Evolutionary conservation across 225 moss, liverwort and hornwort genomes (phyloP), one percentile per base, ranked within the genome.

Genomic region (Asterella californica): DNA sequence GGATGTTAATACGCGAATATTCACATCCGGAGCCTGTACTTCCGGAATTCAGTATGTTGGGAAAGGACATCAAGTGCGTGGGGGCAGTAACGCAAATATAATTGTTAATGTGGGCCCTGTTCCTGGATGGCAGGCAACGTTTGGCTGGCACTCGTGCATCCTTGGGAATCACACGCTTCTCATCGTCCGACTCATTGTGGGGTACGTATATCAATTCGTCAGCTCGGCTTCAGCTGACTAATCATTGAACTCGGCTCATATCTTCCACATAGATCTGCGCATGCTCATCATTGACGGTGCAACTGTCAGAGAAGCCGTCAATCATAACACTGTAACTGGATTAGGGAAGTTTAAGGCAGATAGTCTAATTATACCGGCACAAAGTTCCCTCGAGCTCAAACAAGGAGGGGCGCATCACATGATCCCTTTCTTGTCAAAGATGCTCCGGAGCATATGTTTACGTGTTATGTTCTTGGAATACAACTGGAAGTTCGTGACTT

Each of bases 131-230:
- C 86, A 89, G 88, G 81, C 82, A 27, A 38, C 78, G 50, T 76
- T 84, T 61, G 88, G 88, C 67, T 86, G 83, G 84, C 78, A 78
- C 17, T 86, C 88, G 30, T 89, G 88, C 75, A 86, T 83, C 9
- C 55, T 86, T 37, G 86, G 88, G 36, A 78, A 80, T 61, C 88
- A 86, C 79, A 45, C 38, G 9, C 82, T 86, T 78, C 82, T 89
- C 8, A 80, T 82, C 48, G 29, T 86, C 64, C 86, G 88, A n/a
- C 59, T 89, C 22, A 9, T 84, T 38, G 37, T 79, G 29, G 88
- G 88, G 88, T 89, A 85, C 32, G 75, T 74, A 55, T 53, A 27
- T 77, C 27, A 76, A 9, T 46, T 46, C 34, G 15, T 21, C 17
- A 36, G 30, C 17, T 69, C 2, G n/a, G 17, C 42, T 30, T 65